Evolutionary conservation across 2,329 filamentous ascomycete species (phyloP), one percentile per base, ranked within the genome.

Genomic region (Colletotrichum shisoi): DNA sequence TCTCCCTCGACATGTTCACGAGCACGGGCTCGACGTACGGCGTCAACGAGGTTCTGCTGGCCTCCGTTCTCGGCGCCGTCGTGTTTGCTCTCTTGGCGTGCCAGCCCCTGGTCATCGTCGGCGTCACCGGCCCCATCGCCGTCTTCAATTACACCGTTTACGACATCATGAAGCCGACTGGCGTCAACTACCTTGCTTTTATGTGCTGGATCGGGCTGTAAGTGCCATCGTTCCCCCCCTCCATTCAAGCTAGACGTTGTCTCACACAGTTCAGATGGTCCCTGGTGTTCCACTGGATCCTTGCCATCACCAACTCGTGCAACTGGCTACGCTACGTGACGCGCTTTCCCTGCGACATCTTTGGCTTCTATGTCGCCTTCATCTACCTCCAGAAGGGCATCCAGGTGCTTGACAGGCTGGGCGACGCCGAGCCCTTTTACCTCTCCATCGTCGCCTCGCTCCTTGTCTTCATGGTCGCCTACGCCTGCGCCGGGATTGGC

Each of bases 101-200:
- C 31, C 93, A 97, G 75, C 93, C 93, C 7, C 80, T 97, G 64
- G 92, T 94, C 62, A 96, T 97, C 76, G 93, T 97, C 24, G 93
- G 93, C 24, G 93, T 97, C 2, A 96, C 93, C 12, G 91, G 88
- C n/a, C 93, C 93, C 3, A 96, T 97, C 64, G 96, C 93, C 17
- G 92, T 96, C 34, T 96, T 96, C 75, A 96, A 96, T 76, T 96
- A 96, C 75, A 97, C 93, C 3, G 92, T 96, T 3, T 96, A 94
- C 80, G 90, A 95, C 76, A 96, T 97, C 70, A 91, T 97, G 75
- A 81, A 84, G 1, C 89, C 91, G 1, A 88, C 88, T 0, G 91
- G 91, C 1, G 91, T 90, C 5, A 89, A 94, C 74, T 96, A 94
- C 75, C 87, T 96, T 62, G 87, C 89, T 7, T 97, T 97, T 76